A percentile compares a stretch with the other conserved stretches of the same genome.
Evolutionary conservation across 192 early-diverging fungal genomes (phyloP).

Genomic region (Coemansia sp.): DNA sequence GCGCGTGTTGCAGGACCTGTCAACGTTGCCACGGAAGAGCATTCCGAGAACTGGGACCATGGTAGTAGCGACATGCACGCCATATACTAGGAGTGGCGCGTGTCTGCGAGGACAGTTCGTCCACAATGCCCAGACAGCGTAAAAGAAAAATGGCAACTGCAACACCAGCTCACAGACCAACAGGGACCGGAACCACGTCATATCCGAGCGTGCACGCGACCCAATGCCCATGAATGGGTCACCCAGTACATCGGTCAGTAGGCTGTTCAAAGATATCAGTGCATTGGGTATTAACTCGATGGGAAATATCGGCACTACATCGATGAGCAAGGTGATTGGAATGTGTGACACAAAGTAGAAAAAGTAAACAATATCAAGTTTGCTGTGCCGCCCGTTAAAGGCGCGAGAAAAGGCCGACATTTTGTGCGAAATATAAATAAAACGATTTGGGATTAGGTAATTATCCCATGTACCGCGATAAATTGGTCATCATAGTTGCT

Average conservation of each 20-base stretch:
- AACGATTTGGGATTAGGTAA: background rate
- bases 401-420: constrained; percentile 6
- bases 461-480: background rate
- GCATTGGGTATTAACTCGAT: constrained; percentile 26
- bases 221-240: constrained; percentile 65
- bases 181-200: constrained; percentile 67
- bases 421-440: background rate
- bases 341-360: constrained; percentile 72
- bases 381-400: constrained; percentile 28
- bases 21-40: constrained; percentile 53
- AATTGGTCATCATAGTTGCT: background rate
- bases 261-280: constrained; percentile 32
- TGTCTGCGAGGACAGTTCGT: constrained; percentile 29
- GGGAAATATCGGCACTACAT: constrained; percentile 59
- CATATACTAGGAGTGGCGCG: constrained; percentile 61
- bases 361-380: constrained; percentile 63
- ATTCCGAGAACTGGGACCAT: constrained; percentile 60
- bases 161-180: constrained; percentile 60
- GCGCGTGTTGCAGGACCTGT: constrained; percentile 44
- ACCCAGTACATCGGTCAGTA: constrained; percentile 54
- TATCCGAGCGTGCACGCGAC: constrained; percentile 17
- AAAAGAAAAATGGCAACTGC: constrained; percentile 73
- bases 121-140: constrained; percentile 58
- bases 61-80: constrained; percentile 73
- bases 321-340: constrained; percentile 63